Evolutionary conservation across 495 filamentous ascomycete species (phyloP), one percentile per base, ranked within the genome.

Genomic region (Cercophora newfieldiana): DNA sequence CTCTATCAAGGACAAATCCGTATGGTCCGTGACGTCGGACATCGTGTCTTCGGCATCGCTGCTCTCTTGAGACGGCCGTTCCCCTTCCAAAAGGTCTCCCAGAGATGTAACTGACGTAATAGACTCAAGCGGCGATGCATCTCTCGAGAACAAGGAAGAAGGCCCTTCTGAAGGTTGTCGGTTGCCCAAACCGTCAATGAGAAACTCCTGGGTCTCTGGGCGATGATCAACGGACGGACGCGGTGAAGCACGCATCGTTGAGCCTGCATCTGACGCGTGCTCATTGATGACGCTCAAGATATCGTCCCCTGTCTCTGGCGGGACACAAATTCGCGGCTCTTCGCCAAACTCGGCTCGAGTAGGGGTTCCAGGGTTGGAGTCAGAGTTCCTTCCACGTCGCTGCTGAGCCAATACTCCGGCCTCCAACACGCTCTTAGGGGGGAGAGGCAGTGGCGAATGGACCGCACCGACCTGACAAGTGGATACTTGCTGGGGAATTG

Each of bases 281-380:
- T 57, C 54, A 25, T 57, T 57, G 54, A 57, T 57, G 24, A 57
- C 54, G 54, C 54, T 57, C 54, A 57, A 30, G 24, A 57, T 28
- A 30, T 18, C 14, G n/a, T 57, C 54, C 54, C 19, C 64, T 14
- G 12, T 14, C 37, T 44, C 37, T 8, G 37, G 12, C 10, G 37
- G 18, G 37, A 12, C 4, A 12, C 30, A 33, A 33, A 44, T 14
- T 14, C 18, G 37, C 12, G 3, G 37, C 18, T 44, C 37, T 14
- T 44, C 37, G 12, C 12, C 10, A 16, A 44, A 2, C 3, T 44
- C 37, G 18, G 12, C 12, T 2, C 37, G 12, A 16, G 2, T 16
- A 44, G 37, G 10, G 10, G 37, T 2, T 2, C n/a, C 50, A 19
- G 6, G n/a, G n/a, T 2, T 26, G 24, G 24, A 26, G n/a, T 19